A percentile compares a stretch with the other conserved stretches of the same genome.
Conservation (phyloP, 345 rosid genomes). For the Brassica rapa region DNA sequence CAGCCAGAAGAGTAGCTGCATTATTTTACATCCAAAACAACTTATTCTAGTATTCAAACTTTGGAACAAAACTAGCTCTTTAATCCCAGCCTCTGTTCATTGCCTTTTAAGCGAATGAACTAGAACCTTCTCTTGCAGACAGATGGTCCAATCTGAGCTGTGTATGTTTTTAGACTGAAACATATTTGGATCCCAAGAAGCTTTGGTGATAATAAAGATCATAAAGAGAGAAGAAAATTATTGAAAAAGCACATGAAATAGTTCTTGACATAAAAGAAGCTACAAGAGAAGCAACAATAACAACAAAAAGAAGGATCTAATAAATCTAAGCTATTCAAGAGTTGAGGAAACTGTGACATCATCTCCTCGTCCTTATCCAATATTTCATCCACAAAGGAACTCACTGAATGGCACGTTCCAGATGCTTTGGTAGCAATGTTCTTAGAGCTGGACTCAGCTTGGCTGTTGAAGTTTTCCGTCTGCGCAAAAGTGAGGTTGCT, state of each 20-base stretch:
- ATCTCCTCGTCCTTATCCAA: conserved; percentile 66
- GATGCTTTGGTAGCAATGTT: conserved; percentile 7
- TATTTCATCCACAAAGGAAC: conserved; percentile 68
- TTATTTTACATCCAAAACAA: not conserved
- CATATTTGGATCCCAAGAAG: not conserved
- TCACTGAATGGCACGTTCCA: conserved; percentile 34
- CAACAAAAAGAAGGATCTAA: conserved; percentile 17
- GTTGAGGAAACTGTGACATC: conserved; percentile 53
- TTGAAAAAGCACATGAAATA: not conserved
- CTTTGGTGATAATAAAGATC: not conserved
- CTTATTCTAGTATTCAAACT: conserved; percentile 12
- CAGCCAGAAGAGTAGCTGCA: not conserved
- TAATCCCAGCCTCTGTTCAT: not conserved
- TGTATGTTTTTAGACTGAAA: not conserved
- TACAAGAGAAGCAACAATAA: conserved; percentile 15
- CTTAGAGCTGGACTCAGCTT: conserved; percentile 11
- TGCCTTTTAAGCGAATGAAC: conserved; percentile 13
- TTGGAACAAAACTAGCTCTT: conserved; percentile 15
- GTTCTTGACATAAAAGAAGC: conserved; percentile 1
- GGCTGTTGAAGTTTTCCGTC: conserved; percentile 16
- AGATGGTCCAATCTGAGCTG: not conserved
- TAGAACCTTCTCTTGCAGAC: not conserved
- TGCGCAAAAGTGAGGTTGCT: conserved; percentile 18
- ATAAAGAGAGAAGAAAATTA: not conserved
- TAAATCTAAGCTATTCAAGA: conserved; percentile 57